These are phyloP conservation scores for Eimeria necatrix DNA, from an alignment of 169 alveolate genomes.

Conservation along the genomic window DNA sequence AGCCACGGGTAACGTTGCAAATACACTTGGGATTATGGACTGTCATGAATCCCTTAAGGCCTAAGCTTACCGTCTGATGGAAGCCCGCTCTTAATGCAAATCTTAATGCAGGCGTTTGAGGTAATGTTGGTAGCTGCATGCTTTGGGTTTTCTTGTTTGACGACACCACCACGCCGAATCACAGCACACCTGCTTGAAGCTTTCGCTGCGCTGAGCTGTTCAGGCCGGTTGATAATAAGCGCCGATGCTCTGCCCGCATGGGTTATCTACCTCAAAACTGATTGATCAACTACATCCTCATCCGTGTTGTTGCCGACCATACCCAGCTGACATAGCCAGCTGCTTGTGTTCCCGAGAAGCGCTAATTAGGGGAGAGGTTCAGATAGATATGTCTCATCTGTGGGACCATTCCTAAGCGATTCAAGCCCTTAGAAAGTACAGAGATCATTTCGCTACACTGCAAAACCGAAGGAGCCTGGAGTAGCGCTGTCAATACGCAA, in stretches of 20 bases:
- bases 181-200: neutral
- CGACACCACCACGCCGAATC: neutral
- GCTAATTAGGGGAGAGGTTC: no score
- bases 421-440: no score
- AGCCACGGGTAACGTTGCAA: slow-evolving; percentile 24
- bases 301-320: neutral
- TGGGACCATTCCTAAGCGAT: no score
- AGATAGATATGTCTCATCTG: no score
- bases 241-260: slow-evolving; percentile 78
- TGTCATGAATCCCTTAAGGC: neutral
- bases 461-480: no score
- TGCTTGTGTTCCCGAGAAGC: no score
- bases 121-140: no score
- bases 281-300: neutral
- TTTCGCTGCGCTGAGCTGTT: neutral
- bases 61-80: neutral
- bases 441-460: no score
- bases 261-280: slow-evolving; percentile 77
- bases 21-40: neutral
- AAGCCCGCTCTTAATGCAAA: neutral
- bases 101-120: neutral
- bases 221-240: slow-evolving; percentile 77
- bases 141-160: no score
- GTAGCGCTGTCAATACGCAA: no score
- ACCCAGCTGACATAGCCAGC: no score